Conservation (phyloP, 1,284 basidiomycete species). For the Moesziomyces globuligerus region DNA sequence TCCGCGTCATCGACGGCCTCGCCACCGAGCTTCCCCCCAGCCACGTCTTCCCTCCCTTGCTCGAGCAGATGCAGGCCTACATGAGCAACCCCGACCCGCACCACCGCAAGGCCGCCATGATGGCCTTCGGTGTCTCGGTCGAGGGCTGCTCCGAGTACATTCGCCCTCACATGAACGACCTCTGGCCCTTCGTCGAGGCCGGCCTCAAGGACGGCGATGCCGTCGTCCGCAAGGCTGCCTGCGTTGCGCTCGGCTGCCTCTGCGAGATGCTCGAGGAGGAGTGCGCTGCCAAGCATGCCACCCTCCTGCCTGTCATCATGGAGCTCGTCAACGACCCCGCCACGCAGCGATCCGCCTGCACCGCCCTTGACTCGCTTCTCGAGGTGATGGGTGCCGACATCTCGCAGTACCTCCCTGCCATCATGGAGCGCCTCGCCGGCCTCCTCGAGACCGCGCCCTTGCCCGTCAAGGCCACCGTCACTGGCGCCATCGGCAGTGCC, state of each 20-base stretch:
- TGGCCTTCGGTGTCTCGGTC: slow-evolving; percentile 93
- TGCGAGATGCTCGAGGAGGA: slow-evolving; percentile 99
- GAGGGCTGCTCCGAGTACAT: slow-evolving; percentile 99
- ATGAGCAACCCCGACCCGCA: slow-evolving; percentile 68
- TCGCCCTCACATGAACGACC: slow-evolving; percentile 87
- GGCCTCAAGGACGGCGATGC: slow-evolving; percentile 86
- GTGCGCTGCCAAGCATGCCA: slow-evolving; percentile 82
- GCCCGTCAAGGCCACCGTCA: slow-evolving; percentile 91
- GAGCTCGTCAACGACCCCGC: slow-evolving; percentile 82
- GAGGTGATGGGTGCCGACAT: slow-evolving; percentile 92
- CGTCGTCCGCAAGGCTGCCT: slow-evolving; percentile 91
- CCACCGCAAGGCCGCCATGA: slow-evolving; percentile 89
- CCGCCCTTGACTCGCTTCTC: slow-evolving; percentile 93
- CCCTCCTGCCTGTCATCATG: slow-evolving; percentile 79
- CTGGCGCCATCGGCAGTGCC: slow-evolving; percentile 96
- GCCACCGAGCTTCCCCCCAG: slow-evolving; percentile 92
- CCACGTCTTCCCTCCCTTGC: slow-evolving; percentile 95
- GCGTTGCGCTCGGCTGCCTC: slow-evolving; percentile 92
- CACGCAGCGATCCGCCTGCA: slow-evolving; percentile 92
- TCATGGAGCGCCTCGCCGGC: slow-evolving; percentile 93
- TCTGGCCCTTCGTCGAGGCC: slow-evolving; percentile 94
- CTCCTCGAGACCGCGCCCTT: slow-evolving; percentile 88
- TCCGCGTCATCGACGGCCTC: slow-evolving; percentile 93
- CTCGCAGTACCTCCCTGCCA: slow-evolving; percentile 87
- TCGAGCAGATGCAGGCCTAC: slow-evolving; percentile 71